Conservation (phyloP, 306 rosid species). For the Macrotyloma uniflorum region DNA sequence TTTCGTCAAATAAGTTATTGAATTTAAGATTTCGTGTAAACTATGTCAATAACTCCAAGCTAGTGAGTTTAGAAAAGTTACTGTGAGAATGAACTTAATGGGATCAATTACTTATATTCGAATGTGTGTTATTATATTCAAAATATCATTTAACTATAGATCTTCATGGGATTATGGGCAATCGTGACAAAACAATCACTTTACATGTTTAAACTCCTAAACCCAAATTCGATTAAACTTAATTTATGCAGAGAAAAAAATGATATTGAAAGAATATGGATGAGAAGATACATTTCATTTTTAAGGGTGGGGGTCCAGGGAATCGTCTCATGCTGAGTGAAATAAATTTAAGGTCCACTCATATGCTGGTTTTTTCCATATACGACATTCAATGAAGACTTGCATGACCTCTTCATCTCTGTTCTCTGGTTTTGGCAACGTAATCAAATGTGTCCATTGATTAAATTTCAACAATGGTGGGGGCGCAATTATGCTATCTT, state of each 20-base stretch:
- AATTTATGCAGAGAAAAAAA: background rate
- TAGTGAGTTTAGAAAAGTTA: too few species aligned
- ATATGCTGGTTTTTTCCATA: background rate
- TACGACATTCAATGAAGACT: background rate
- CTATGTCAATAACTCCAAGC: too few species aligned
- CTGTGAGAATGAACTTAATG: too few species aligned
- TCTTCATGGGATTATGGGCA: too few species aligned
- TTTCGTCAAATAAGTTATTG: too few species aligned
- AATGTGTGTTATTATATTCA: too few species aligned
- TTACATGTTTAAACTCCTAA: too few species aligned
- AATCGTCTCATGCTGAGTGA: background rate
- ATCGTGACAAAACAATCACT: too few species aligned
- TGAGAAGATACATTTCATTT: background rate
- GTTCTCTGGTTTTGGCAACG: background rate
- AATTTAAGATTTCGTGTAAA: too few species aligned
- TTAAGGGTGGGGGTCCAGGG: background rate
- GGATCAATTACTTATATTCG: too few species aligned
- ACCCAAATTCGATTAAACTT: background rate
- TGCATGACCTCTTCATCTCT: background rate
- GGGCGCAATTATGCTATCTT: background rate
- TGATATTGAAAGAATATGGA: background rate
- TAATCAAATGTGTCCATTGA: background rate
- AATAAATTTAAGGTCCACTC: background rate
- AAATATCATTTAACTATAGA: too few species aligned
- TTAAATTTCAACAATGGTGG: conserved; percentile 10